Evolutionary conservation across 176 grass and related monocot species (phyloP), one percentile per base, ranked within the genome.

Genomic region (Musa itinerans): DNA sequence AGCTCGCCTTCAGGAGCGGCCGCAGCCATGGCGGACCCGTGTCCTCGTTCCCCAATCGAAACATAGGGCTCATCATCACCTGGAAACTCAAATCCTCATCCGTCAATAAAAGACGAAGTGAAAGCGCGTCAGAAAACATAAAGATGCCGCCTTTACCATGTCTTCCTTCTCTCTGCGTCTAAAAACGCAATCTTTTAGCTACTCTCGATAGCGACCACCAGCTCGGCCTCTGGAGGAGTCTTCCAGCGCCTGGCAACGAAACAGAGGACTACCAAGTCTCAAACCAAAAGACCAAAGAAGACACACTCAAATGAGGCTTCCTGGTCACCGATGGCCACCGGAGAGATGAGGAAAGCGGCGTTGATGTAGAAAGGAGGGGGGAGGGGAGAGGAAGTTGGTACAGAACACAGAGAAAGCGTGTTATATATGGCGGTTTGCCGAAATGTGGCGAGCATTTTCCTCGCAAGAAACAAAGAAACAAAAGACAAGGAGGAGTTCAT

Each of bases 1-100:
- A 89, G 17, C 77, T 85, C 10, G 83, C 68, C 67, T 51, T 74
- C 76, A 89, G 48, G 25, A 89, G 78, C 20, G 87, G 80, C 65
- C 65, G 74, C 57, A 89, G 83, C 87, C 87, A 86, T 64, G 65
- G 67, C 15, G 83, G 87, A 54, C 73, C 68, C 71, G 23, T 80
- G 57, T 83, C 72, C 48, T 72, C 56, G n/a, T 83, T 68, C 13
- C 76, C 87, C 20, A 55, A 52, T 34, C 53, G 23, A 70, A 86
- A 52, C 59, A 83, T 78, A 0, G 65, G 83, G 15, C 87, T 83
- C 29, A 86, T 83, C 87, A 85, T 26, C 62, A 55, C 49, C 34
- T 43, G 34, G 12, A n/a, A 53, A 20, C 9, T 13, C 16, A 72
- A 53, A 57, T 5, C 11, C 14, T 2, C 9, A 43, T 53, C 50